Conservation (phyloP, 192 early-diverging fungal genomes). For the Backusella liffmaniae region DNA sequence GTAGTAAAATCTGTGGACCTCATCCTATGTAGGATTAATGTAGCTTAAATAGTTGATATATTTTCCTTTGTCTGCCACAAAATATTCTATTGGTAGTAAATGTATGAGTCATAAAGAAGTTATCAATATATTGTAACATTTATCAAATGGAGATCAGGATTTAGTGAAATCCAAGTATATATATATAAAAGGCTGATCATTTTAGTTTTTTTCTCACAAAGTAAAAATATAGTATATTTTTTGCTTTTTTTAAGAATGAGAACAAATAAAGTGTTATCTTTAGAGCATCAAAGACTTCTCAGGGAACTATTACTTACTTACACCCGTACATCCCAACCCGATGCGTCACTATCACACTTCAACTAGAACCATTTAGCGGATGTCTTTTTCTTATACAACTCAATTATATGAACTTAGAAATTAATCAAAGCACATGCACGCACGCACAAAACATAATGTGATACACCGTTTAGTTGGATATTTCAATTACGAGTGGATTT, state of each 20-base stretch:
- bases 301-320: no score
- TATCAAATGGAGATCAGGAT: not conserved
- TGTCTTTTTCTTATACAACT: not conserved
- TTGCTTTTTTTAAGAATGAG: not conserved
- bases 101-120: no score
- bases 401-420: not conserved
- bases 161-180: not conserved
- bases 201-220: conserved; percentile 6
- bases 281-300: no score
- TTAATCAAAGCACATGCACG: not conserved
- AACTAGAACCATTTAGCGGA: no score
- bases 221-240: not conserved
- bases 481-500: not conserved
- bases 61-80: no score
- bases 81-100: no score
- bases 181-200: not conserved
- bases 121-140: not conserved
- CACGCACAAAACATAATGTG: not conserved
- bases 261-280: not conserved
- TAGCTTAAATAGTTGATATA: no score
- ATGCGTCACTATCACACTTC: no score
- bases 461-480: not conserved
- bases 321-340: no score
- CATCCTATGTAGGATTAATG: no score
- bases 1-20: no score